Conservation (phyloP, 2,329 filamentous ascomycete genomes). For the Didymellaceae sp. region DNA sequence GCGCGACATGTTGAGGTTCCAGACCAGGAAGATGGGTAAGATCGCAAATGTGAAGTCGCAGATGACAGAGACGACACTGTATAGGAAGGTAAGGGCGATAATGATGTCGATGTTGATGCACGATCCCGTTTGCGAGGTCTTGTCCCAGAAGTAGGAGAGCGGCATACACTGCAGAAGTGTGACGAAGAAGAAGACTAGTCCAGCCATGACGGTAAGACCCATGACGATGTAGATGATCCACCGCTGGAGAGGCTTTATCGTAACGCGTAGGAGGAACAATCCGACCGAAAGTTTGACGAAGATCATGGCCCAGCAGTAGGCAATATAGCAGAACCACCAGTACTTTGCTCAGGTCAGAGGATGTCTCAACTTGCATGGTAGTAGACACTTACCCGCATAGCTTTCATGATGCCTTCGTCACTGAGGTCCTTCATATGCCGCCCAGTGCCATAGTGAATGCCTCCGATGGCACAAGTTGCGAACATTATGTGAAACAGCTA, state of each 20-base stretch:
- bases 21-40: constrained; percentile 60
- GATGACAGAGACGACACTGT: constrained; percentile 55
- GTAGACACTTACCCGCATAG: constrained; percentile 34
- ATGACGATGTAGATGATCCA: constrained; percentile 50
- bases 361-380: not conserved
- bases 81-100: constrained; percentile 53
- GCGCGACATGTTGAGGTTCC: constrained; percentile 58
- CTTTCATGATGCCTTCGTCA: constrained; percentile 31
- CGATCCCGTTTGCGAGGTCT: constrained; percentile 44
- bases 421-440: constrained; percentile 37
- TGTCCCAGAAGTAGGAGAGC: constrained; percentile 58
- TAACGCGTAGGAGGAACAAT: constrained; percentile 45
- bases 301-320: constrained; percentile 44
- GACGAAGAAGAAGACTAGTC: constrained; percentile 54
- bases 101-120: constrained; percentile 53
- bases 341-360: constrained; percentile 24
- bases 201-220: constrained; percentile 44
- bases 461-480: constrained; percentile 38
- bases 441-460: constrained; percentile 42
- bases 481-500: constrained; percentile 40
- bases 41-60: constrained; percentile 59
- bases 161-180: constrained; percentile 60
- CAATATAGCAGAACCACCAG: constrained; percentile 47
- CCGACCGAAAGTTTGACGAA: constrained; percentile 43
- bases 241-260: constrained; percentile 35